A percentile compares a stretch with the other conserved stretches of the same genome.
Evolutionary conservation across 345 rosid genomes (phyloP).

Genomic region (Aquilaria yunnanensis): DNA sequence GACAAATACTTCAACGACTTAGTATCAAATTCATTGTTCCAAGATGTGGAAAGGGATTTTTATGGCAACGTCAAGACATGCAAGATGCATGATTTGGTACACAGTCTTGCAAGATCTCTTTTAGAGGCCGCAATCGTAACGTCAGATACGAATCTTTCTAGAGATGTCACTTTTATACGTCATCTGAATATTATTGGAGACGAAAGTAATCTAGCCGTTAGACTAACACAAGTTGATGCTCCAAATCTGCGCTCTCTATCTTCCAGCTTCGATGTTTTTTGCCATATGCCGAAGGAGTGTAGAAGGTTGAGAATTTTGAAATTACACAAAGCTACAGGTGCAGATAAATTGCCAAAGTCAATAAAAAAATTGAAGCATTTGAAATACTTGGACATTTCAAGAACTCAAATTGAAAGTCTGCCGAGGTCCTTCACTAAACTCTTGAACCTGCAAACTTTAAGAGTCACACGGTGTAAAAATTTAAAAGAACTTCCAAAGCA

Average conservation of each 20-base stretch:
- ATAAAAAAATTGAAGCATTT: too few relatives aligned
- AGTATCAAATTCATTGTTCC: conserved; percentile 14
- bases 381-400: too few relatives aligned
- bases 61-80: too few relatives aligned
- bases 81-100: too few relatives aligned
- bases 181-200: not conserved
- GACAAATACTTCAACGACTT: conserved; percentile 12
- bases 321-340: not conserved
- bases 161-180: not conserved
- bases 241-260: not conserved
- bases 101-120: too few relatives aligned
- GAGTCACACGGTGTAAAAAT: too few relatives aligned
- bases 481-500: too few relatives aligned
- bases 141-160: not conserved
- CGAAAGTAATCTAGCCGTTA: not conserved
- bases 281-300: not conserved
- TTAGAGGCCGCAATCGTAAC: too few relatives aligned
- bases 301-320: conserved; percentile 7
- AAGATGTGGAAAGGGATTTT: conserved; percentile 6
- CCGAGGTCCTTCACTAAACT: too few relatives aligned
- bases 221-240: not conserved
- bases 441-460: too few relatives aligned
- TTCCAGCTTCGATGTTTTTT: not conserved
- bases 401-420: too few relatives aligned
- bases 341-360: not conserved